These are phyloP conservation scores for Peribolospora baueri DNA, from an alignment of 768 basidiomycete genomes.

Conservation along the genomic window DNA sequence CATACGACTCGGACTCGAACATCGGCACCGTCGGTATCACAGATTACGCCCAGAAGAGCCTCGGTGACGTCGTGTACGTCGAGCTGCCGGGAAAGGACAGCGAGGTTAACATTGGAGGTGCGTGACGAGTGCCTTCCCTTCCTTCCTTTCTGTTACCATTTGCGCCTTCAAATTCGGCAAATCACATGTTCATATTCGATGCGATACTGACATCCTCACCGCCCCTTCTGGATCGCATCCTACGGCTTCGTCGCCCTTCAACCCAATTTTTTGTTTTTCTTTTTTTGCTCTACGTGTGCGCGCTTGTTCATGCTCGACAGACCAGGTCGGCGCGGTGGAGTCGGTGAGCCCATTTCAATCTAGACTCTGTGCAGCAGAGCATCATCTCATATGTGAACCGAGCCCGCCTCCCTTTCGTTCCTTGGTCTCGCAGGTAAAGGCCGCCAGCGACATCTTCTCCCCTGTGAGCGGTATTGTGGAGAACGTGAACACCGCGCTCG, in stretches of 20 bases:
- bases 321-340: slow-evolving; percentile 14
- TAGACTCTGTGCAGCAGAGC: background rate
- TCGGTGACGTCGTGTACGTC: slow-evolving; percentile 94
- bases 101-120: slow-evolving; percentile 47
- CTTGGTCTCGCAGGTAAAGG: slow-evolving; percentile 4
- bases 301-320: background rate
- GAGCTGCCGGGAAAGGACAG: slow-evolving; percentile 52
- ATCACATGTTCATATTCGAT: background rate
- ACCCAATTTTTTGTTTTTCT: background rate
- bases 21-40: slow-evolving; percentile 68
- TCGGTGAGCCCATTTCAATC: slow-evolving; percentile 2
- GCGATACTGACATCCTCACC: background rate
- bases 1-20: slow-evolving; percentile 49
- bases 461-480: slow-evolving; percentile 66
- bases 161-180: background rate
- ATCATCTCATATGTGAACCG: too few relatives aligned
- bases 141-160: background rate
- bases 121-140: slow-evolving; percentile 16
- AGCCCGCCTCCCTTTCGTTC: background rate
- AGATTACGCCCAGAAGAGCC: slow-evolving; percentile 64
- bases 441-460: slow-evolving; percentile 32
- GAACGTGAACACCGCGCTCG: slow-evolving; percentile 50
- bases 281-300: too few relatives aligned
- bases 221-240: too few relatives aligned
- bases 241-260: background rate